Evolutionary conservation across 352 stramenopile species (phyloP).

Genomic region (Saprolegnia parasitica): DNA sequence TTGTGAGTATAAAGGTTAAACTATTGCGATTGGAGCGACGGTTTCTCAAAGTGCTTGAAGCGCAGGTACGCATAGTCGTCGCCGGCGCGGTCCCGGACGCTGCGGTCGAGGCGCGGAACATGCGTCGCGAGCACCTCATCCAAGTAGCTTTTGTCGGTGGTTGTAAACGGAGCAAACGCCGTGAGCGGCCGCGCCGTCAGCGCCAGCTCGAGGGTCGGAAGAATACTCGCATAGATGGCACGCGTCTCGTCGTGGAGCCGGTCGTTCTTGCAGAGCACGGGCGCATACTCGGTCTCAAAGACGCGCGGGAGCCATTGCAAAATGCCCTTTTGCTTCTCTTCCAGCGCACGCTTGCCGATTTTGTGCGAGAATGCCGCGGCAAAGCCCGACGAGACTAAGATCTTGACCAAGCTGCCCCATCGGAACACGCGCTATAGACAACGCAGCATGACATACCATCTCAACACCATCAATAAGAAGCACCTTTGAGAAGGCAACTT

Average conservation of each 20-base stretch:
- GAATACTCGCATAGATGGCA: slow-evolving; percentile 64
- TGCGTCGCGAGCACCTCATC: slow-evolving; percentile 76
- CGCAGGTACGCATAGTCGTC: slow-evolving; percentile 80
- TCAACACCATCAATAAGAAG: background rate
- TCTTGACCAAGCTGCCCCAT: slow-evolving; percentile 67
- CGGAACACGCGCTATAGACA: slow-evolving; percentile 50
- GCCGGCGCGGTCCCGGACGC: slow-evolving; percentile 69
- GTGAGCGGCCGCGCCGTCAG: slow-evolving; percentile 51
- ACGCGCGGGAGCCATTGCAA: slow-evolving; percentile 68
- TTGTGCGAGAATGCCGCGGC: slow-evolving; percentile 75
- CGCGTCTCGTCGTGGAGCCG: slow-evolving; percentile 69
- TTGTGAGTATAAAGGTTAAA: too few species aligned
- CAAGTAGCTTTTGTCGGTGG: slow-evolving; percentile 60
- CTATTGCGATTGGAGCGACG: slow-evolving; percentile 16
- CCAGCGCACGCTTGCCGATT: slow-evolving; percentile 53
- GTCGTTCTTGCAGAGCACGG: slow-evolving; percentile 71
- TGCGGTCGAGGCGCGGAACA: slow-evolving; percentile 69
- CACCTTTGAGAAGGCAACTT: slow-evolving; percentile 53
- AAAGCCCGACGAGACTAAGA: slow-evolving; percentile 52
- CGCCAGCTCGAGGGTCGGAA: slow-evolving; percentile 65
- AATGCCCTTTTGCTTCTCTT: slow-evolving; percentile 62
- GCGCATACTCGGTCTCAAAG: slow-evolving; percentile 67
- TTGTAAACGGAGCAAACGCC: slow-evolving; percentile 54
- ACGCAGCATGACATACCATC: background rate
- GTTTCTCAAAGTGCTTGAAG: slow-evolving; percentile 56